phyloP scores from a whole-genome alignment of 768 basidiomycete genomes.

The Collybia nuda region DNA sequence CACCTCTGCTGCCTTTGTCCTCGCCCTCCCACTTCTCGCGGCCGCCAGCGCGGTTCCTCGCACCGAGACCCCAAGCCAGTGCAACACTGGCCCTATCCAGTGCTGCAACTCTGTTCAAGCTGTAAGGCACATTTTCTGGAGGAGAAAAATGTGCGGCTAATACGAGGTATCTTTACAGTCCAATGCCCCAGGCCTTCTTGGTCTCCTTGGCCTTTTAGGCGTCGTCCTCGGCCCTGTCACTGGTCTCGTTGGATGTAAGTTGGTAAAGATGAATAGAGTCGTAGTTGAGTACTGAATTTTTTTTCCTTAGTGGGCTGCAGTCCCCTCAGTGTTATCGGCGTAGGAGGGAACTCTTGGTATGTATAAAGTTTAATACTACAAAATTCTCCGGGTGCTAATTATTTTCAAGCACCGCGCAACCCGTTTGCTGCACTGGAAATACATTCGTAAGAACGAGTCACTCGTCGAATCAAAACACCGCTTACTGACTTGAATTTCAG shows the following conservation, averaged over 20 bases:
- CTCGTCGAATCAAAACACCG: not conserved
- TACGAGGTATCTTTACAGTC: not conserved
- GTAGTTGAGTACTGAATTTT: not conserved
- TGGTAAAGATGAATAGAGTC: not conserved
- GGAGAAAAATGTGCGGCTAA: too few relatives aligned
- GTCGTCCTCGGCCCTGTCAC: constrained; percentile 3
- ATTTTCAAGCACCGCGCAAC: constrained; percentile 8
- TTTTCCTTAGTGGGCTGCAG: constrained; percentile 8
- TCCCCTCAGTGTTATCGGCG: constrained; percentile 8
- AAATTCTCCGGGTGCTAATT: not conserved
- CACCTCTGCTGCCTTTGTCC: constrained; percentile 6
- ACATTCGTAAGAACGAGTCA: constrained; percentile 10
- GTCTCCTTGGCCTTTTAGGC: constrained; percentile 6
- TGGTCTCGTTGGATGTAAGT: constrained; percentile 14
- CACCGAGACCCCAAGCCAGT: constrained; percentile 5
- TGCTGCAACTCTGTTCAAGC: constrained; percentile 18
- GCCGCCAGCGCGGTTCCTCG: constrained; percentile 11
- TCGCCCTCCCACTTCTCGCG: constrained; percentile 7
- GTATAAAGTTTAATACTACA: not conserved
- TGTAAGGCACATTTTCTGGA: not conserved
- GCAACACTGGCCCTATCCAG: constrained; percentile 14
- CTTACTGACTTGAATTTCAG: not conserved
- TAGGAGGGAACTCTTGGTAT: constrained; percentile 13
- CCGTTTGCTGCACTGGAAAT: constrained; percentile 18
- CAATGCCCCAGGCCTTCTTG: not conserved